Conservation (phyloP, 1,284 basidiomycete genomes). For the Termitomyces sp. region DNA sequence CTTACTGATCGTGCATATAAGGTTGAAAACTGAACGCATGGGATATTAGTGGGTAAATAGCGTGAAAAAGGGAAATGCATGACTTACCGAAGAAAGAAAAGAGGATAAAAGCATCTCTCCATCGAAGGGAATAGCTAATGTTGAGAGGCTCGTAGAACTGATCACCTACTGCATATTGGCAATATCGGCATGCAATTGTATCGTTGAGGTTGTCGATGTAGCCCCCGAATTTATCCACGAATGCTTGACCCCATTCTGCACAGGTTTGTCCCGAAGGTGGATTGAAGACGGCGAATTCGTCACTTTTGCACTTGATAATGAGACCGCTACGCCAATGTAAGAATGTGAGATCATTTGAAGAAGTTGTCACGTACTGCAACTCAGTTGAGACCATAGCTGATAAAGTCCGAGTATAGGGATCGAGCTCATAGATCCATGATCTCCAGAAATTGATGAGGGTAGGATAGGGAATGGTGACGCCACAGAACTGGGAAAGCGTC, state of each 20-base stretch:
- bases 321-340: constrained; percentile 46
- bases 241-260: constrained; percentile 61
- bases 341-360: background rate
- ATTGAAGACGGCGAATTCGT: constrained; percentile 66
- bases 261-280: constrained; percentile 79
- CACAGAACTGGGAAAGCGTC: constrained; percentile 69
- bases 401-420: constrained; percentile 70
- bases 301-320: constrained; percentile 56
- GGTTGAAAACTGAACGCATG: constrained; percentile 56
- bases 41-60: constrained; percentile 3
- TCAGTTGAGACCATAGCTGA: constrained; percentile 76
- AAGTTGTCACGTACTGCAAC: constrained; percentile 50
- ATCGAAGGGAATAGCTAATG: constrained; percentile 61
- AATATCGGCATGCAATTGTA: constrained; percentile 65
- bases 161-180: constrained; percentile 65
- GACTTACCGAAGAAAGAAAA: constrained; percentile 55
- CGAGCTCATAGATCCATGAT: constrained; percentile 68
- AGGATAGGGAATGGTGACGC: constrained; percentile 77
- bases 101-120: constrained; percentile 73
- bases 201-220: constrained; percentile 75
- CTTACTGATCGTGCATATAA: constrained; percentile 62
- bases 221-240: constrained; percentile 61
- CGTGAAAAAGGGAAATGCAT: background rate
- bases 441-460: constrained; percentile 70
- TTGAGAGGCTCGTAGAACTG: constrained; percentile 69